Percentiles rank a stretch among this genome's conserved stretches.
These are phyloP conservation scores for Fraxinus platypoda DNA, from an alignment of 305 asterid species.

Conservation along the genomic window DNA sequence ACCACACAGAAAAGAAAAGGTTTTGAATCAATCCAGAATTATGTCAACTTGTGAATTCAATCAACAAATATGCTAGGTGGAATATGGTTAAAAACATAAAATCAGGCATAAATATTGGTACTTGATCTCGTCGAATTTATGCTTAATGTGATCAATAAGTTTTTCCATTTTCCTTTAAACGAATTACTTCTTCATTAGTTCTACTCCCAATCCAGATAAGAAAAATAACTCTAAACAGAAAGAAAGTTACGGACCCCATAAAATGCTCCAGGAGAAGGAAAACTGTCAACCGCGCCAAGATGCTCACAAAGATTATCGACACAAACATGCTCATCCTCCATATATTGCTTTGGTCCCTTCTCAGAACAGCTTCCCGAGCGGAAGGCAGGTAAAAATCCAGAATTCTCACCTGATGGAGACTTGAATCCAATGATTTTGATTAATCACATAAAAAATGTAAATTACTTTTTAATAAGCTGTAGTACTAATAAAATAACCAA, in stretches of 20 bases:
- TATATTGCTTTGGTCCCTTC: constrained; percentile 81
- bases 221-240: constrained; percentile 15
- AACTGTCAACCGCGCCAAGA: constrained; percentile 40
- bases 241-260: constrained; percentile 69
- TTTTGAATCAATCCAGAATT: neutral
- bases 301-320: constrained; percentile 71
- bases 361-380: constrained; percentile 95
- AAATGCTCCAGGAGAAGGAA: constrained; percentile 74
- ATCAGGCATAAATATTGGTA: neutral
- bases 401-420: constrained; percentile 46
- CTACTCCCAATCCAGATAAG: neutral
- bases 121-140: neutral
- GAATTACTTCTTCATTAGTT: neutral
- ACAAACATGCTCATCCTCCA: constrained; percentile 91
- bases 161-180: neutral
- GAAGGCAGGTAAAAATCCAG: constrained; percentile 56
- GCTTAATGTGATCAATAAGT: neutral
- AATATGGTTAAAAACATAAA: neutral
- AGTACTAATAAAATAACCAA: neutral
- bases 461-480: neutral
- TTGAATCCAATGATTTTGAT: constrained; percentile 29
- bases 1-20: neutral
- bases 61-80: neutral
- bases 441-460: neutral
- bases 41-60: neutral